Conservation (phyloP, 2,329 filamentous ascomycete species). For the Colletotrichum ledebouriae region DNA sequence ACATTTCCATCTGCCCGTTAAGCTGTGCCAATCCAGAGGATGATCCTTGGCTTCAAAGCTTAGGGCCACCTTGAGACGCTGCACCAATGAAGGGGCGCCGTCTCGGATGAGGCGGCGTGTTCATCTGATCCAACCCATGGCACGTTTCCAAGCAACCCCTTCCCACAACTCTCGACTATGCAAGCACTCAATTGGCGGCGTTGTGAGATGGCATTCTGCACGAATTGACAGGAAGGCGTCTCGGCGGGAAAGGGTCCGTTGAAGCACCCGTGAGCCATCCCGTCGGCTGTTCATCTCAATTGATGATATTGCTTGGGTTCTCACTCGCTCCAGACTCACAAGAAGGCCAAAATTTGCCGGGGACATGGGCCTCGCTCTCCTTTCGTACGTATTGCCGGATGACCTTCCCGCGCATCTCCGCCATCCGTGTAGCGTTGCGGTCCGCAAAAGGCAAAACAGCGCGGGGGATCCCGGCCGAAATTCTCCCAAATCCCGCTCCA, state of each 20-base stretch:
- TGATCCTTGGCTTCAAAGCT: constrained; percentile 29
- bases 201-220: background rate
- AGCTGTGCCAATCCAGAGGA: constrained; percentile 22
- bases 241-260: constrained; percentile 4
- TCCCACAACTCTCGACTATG: background rate
- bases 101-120: constrained; percentile 18
- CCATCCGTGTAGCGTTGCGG: constrained; percentile 13
- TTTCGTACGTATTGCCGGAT: constrained; percentile 1
- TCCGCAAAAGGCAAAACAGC: constrained; percentile 11
- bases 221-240: background rate
- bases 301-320: background rate
- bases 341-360: background rate
- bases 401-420: background rate
- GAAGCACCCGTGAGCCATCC: background rate
- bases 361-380: background rate
- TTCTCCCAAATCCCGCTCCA: constrained; percentile 1
- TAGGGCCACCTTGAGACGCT: constrained; percentile 21
- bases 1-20: constrained; percentile 1
- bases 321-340: background rate
- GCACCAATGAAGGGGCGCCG: constrained; percentile 18
- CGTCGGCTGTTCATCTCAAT: background rate
- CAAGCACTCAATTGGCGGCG: constrained; percentile 3
- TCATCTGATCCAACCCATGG: constrained; percentile 31
- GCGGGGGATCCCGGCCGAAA: constrained; percentile 23
- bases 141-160: background rate